Base-by-base conservation (phyloP, 2,329 filamentous ascomycete genomes). In the Emericellopsis atlantica region DNA sequence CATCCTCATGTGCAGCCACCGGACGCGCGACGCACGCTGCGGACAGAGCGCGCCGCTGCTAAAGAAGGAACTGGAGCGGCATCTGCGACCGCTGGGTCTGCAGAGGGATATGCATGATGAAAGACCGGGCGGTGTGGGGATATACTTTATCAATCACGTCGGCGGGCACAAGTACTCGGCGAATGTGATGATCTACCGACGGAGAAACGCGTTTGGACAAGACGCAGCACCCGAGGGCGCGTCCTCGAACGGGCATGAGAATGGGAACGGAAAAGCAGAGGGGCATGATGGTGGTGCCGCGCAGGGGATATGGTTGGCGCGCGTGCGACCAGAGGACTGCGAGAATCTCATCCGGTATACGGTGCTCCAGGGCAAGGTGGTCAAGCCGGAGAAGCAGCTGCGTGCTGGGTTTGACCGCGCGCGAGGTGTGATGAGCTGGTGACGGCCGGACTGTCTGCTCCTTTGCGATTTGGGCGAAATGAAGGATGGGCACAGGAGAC, bases 151-250 rank as follows among this genome's bases (percentile, higher is more conserved):
- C 55, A 90, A 80, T 49, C 92, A 98, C 55, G 88, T 95, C 3
- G 92, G 92, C 23, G 92, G 92, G 0, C 92, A 98, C 67, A 95
- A 95, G 66, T 96, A 94, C 64, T 80, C 81, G 37, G 92, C 92
- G 23, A 98, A 98, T 53, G 78, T 96, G 51, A 84, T 98, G 67
- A 70, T 98, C 2, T 96, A 98, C 59, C 75, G 92, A 9, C 72
- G 73, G 41, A 68, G 66, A 6, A 67, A 77, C 50, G 67, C 74
- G 1, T 78, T 76, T 52, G 73, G 72, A 0, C 50, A 73, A 34
- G 73, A 76, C 43, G 62, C 62, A 2, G 49, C 57, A 32, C 50
- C 58, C 37, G 58, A 61, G 38, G 46, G 47, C 44, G 45, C 23
- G 49, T 24, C 14, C 22, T 12, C 33, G 18, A 37, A 46, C 23